A percentile compares a stretch with the other conserved stretches of the same genome.
Conservation (phyloP, 1,139 yeast genomes). For the Scheffersomyces stambukii region DNA sequence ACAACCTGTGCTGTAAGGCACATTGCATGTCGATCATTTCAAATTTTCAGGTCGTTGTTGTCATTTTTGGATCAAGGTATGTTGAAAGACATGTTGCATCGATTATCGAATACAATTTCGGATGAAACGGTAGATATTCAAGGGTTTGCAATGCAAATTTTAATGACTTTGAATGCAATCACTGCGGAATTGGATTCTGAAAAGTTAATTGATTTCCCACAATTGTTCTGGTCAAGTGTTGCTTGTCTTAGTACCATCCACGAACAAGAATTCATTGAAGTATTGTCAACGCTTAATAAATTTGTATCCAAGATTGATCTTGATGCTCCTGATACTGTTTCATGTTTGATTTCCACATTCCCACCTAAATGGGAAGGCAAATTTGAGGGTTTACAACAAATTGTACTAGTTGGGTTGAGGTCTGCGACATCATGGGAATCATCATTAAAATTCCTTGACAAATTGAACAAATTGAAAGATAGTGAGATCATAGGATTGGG, state of each 20-base stretch:
- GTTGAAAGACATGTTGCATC: slow-evolving; percentile 90
- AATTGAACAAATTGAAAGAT: slow-evolving; percentile 61
- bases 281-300: slow-evolving; percentile 73
- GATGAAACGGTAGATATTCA: slow-evolving; percentile 88
- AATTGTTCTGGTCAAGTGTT: slow-evolving; percentile 91
- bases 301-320: slow-evolving; percentile 84
- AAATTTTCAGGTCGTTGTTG: slow-evolving; percentile 77
- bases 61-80: slow-evolving; percentile 79
- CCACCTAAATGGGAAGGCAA: slow-evolving; percentile 97
- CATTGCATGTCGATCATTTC: slow-evolving; percentile 94
- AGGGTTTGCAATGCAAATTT: slow-evolving; percentile 94
- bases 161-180: slow-evolving; percentile 91
- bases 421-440: slow-evolving; percentile 80
- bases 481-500: slow-evolving; percentile 78
- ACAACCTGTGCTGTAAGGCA: slow-evolving; percentile 97
- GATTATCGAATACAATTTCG: slow-evolving; percentile 88
- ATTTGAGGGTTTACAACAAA: slow-evolving; percentile 82
- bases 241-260: slow-evolving; percentile 89
- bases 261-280: slow-evolving; percentile 90
- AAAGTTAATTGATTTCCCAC: slow-evolving; percentile 83
- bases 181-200: slow-evolving; percentile 80
- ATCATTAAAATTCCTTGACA: slow-evolving; percentile 68
- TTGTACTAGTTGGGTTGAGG: slow-evolving; percentile 75
- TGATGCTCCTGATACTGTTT: slow-evolving; percentile 80
- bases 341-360: slow-evolving; percentile 76